Base-by-base conservation (phyloP, 129 eudicot species). In the Deinandra increscens region DNA sequence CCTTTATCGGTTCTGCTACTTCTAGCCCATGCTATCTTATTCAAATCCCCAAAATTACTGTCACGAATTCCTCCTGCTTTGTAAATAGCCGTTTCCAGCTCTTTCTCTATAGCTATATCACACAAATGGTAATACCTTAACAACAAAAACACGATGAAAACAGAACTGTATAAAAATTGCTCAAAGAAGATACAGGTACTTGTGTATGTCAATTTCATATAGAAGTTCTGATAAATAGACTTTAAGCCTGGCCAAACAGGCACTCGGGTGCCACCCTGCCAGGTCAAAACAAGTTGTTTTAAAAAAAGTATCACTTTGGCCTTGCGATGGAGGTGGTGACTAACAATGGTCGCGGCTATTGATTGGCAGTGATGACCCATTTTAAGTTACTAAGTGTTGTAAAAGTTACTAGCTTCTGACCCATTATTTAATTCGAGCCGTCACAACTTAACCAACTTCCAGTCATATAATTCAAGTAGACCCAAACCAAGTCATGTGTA, bases 1-100 rank as follows among this genome's bases (percentile, higher is more conserved):
- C 98, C 98, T 83, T 92, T 92, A 71, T 92, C 98, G 7, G 98
- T 92, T 43, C 98, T 82, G 74, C 98, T 92, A 81, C 98, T 92
- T 83, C 95, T 88, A 36, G 88, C 91, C 98, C 96, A 92, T 15
- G 81, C 87, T 79, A 92, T 81, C 75, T 89, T 92, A 62, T 86
- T 69, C 84, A 92, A 81, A 77, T 86, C 76, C 80, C 98, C 98
- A 46, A 72, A 92, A 65, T 92, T 92, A 76, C 95, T 86, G 42
- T 92, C 98, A 44, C 86, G 81, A 64, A 92, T 92, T 50, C 98
- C 98, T 15, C 98, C 96, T 59, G 91, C 98, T 68, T 85, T 84
- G 65, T 75, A 86, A 34, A 92, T 81, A 60, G 98, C 98, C 39
- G 71, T 78, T 76, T 92, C 96, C 70, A 92, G 73, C 80, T 83